A percentile compares a stretch with the other conserved stretches of the same genome.
phyloP scores from a whole-genome alignment of 106 monocot species.

The Allium cepa region DNA sequence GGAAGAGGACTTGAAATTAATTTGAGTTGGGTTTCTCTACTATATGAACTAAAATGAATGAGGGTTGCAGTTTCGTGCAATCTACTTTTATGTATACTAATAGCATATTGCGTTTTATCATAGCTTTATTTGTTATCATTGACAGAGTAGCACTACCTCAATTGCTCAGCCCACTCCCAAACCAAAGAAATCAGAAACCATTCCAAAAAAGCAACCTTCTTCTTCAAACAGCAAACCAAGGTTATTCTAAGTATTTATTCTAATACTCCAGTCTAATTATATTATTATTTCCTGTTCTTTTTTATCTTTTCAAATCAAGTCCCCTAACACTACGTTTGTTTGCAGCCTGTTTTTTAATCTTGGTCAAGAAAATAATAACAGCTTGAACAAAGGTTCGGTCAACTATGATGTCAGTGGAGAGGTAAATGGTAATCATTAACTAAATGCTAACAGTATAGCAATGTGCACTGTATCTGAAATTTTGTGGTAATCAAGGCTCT shows the following conservation, averaged over 20 bases:
- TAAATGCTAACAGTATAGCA: background rate
- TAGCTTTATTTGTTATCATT: background rate
- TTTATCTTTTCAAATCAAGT: background rate
- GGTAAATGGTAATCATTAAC: constrained; percentile 1
- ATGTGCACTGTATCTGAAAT: too few species aligned
- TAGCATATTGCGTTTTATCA: too few species aligned
- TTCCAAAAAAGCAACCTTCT: constrained; percentile 22
- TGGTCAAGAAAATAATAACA: constrained; percentile 38
- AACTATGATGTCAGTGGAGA: constrained; percentile 89
- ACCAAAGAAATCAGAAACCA: constrained; percentile 36
- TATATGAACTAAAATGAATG: too few species aligned
- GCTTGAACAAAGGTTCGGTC: constrained; percentile 25
- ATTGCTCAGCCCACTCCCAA: constrained; percentile 42
- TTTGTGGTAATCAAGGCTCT: background rate
- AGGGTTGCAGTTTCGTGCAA: too few species aligned
- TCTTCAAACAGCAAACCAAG: constrained; percentile 63
- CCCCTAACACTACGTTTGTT: background rate
- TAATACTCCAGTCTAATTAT: background rate
- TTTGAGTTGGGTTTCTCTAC: too few species aligned
- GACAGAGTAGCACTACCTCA: constrained; percentile 24
- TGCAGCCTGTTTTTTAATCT: constrained; percentile 68
- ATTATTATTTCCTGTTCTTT: background rate
- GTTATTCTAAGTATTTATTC: constrained; percentile 19
- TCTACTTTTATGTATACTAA: too few species aligned
- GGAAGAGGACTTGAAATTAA: too few species aligned